Base-by-base conservation (phyloP, 768 basidiomycete genomes). In the Filobasidium floriforme region DNA sequence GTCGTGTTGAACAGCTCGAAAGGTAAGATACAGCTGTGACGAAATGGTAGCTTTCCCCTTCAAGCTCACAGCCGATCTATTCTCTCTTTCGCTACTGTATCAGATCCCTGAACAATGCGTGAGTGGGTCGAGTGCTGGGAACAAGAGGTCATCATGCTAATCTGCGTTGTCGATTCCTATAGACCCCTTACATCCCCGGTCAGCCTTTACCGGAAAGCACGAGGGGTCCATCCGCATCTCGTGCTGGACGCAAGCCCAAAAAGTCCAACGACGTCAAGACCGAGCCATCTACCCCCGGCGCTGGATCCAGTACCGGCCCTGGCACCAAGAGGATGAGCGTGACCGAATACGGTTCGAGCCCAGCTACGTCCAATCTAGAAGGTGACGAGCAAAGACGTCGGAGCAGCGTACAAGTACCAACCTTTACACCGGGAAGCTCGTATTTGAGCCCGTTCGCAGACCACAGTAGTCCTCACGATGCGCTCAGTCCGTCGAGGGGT, bases 51-150 rank as follows among this genome's bases (percentile, higher is more conserved):
- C 32, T 37, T 37, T 37, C 32, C 4, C 3, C 3, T 37, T 4
- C 9, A 37, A 4, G 32, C 32, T 37, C 4, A 37, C 32, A 37
- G 32, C 9, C 32, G 32, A 37, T 37, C 9, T 9, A 37, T 41
- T 24, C 19, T 24, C 26, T 63, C 52, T 40, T 52, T 22, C 41
- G 32, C 3, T 37, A 44, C 37, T 19, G 18, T 40, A 37, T 32
- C 72, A 76, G 64, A 75, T 78, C 4, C 77, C 77, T 11, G 77
- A 78, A 55, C 69, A 76, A 49, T 78, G 77, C 60, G 77, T 77
- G 49, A 60, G 73, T 70, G 37, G 29, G 4, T 24, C 26, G 32
- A 22, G n/a, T 18, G 44, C 43, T 18, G 19, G 18, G 4, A 40
- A 37, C 32, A 37, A 37, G n/a, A n/a, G 32, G 32, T 37, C 32